Base-by-base conservation (phyloP, 1,139 yeast genomes). In the Hyphopichia fennica region DNA sequence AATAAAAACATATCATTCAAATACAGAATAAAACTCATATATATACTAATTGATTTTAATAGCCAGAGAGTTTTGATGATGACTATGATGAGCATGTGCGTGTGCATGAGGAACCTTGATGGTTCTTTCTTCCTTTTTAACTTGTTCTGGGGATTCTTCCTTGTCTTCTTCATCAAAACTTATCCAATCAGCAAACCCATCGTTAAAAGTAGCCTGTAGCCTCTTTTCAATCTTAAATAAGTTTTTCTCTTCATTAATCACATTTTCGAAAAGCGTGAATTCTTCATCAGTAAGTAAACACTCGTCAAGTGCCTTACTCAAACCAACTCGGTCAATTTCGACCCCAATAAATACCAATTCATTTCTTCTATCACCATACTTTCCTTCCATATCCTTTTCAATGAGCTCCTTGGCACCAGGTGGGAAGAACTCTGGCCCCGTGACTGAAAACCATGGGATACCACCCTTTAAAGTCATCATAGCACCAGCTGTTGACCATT, bases 401-500 rank as follows among this genome's bases (percentile, higher is more conserved):
- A 70, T 62, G 17, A 66, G 51, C 25, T 48, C 48, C 13, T 50
- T 48, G 7, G 71, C 66, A 15, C 62, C 66, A 11, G 57, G 56
- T 4, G 74, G 72, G 51, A 63, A 55, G 16, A 48, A 56, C 3
- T 63, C 69, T 8, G 61, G 58, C 1, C 68, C 69, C n/a, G 66
- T 52, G 8, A 68, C 68, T 4, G 61, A 66, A 52, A 70, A 72
- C 77, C 77, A 72, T 2, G 75, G 75, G 34, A 68, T 65, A 3
- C 77, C 77, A 8, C 75, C 76, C 38, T 58, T 63, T 22, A 72
- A 43, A 0, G 76, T 69, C 23, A 72, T 48, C 72, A 71, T 70
- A 1, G 69, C 57, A 3, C 77, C 77, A 1, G 77, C 76, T 37
- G 72, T 69, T 3, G 73, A 66, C 77, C 75, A 71, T 54, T 72